phyloP scores from a whole-genome alignment of 495 filamentous ascomycete species.

The Penicillium pancosmium region DNA sequence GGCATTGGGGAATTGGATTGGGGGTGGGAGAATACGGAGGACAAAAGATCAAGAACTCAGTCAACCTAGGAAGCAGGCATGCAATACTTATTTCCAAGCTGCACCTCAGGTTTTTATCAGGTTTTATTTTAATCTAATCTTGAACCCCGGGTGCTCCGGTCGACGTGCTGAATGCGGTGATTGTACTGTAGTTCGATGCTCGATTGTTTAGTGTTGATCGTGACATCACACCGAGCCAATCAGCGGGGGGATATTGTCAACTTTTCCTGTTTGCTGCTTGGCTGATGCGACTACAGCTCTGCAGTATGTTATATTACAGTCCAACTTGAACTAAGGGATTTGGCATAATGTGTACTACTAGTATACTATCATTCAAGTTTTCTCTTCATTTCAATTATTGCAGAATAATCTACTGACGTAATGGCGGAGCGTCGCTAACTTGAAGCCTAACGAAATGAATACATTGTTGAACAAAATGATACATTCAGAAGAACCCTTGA shows the following conservation, averaged over 20 bases:
- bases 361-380: no score
- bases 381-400: no score
- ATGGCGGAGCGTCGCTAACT: no score
- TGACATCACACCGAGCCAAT: conserved; percentile 24
- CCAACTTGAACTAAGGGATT: not conserved
- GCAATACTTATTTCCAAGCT: no score
- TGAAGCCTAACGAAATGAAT: no score
- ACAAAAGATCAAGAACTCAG: no score
- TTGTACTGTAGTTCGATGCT: not conserved
- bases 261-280: conserved; percentile 7
- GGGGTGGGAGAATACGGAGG: not conserved
- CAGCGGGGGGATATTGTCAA: conserved; percentile 12
- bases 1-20: not conserved
- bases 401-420: no score
- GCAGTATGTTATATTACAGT: not conserved
- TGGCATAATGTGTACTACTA: no score
- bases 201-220: conserved; percentile 18
- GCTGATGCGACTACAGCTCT: not conserved
- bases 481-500: no score
- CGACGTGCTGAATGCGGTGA: not conserved
- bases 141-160: no score
- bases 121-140: not conserved
- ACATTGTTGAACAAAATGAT: no score
- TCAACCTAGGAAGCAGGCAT: no score
- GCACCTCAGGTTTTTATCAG: not conserved